Evolutionary conservation across 257 asterid species (phyloP).

Genomic region (Paraleonurus japonicus): DNA sequence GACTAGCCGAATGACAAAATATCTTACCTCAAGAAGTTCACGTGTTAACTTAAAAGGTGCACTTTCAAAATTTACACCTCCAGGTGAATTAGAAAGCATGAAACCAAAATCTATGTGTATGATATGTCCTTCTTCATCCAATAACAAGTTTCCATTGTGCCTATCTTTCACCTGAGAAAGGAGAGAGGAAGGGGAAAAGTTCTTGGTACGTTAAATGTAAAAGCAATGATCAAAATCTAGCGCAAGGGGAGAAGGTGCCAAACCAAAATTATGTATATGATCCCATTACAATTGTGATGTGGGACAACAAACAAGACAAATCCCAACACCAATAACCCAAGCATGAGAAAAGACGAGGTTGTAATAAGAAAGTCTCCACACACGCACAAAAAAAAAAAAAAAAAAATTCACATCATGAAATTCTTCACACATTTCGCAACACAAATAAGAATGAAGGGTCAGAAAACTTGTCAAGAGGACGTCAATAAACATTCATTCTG

Average conservation of each 20-base stretch:
- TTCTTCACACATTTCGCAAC: background rate
- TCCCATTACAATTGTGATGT: background rate
- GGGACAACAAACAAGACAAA: background rate
- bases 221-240: background rate
- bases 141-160: slow-evolving; percentile 93
- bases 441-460: background rate
- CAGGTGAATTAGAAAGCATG: slow-evolving; percentile 99
- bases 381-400: background rate
- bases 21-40: slow-evolving; percentile 91
- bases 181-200: background rate
- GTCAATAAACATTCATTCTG: background rate
- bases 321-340: background rate
- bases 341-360: background rate
- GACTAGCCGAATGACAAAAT: background rate
- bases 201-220: slow-evolving; percentile 16
- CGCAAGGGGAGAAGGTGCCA: background rate
- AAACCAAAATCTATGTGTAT: slow-evolving; percentile 99
- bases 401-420: background rate
- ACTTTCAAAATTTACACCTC: slow-evolving; percentile 99
- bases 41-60: slow-evolving; percentile 98
- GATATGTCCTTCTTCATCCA: slow-evolving; percentile 99
- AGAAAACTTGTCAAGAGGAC: slow-evolving; percentile 2
- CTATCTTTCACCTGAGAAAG: slow-evolving; percentile 81
- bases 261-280: background rate
- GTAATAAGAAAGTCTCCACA: background rate